A percentile compares a stretch with the other conserved stretches of the same genome.
Evolutionary conservation across 2,329 filamentous ascomycete genomes (phyloP).

Genomic region (Apiospora koreana): DNA sequence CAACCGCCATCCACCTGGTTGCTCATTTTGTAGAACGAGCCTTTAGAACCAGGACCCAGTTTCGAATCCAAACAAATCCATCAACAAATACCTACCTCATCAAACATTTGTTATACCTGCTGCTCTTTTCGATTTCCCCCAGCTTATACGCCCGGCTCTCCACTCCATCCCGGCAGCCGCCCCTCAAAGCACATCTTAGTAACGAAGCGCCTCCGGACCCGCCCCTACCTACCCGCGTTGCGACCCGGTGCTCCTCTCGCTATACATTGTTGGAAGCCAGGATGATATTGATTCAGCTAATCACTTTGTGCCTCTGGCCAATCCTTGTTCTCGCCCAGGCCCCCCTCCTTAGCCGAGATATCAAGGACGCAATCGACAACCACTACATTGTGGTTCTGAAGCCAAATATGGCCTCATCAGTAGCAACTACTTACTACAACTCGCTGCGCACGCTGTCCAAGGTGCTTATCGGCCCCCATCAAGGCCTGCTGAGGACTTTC

Average conservation of each 20-base stretch:
- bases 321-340: constrained; percentile 19
- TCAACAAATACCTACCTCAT: neutral
- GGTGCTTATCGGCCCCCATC: constrained; percentile 12
- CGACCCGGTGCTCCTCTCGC: neutral
- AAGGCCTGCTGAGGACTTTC: constrained; percentile 25
- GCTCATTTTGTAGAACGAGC: neutral
- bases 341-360: constrained; percentile 21
- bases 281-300: constrained; percentile 19
- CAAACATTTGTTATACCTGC: neutral
- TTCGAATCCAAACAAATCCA: neutral
- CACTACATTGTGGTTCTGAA: constrained; percentile 31
- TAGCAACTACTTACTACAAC: constrained; percentile 20
- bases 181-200: neutral
- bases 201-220: neutral
- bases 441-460: constrained; percentile 18
- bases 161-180: neutral
- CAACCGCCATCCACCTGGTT: neutral
- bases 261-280: neutral
- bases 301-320: constrained; percentile 17
- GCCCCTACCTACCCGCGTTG: neutral
- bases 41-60: no score
- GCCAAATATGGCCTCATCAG: constrained; percentile 12
- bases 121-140: neutral
- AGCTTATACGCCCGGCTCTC: neutral
- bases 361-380: constrained; percentile 20